A percentile compares a stretch with the other conserved stretches of the same genome.
These are phyloP conservation scores for Curvularia eragrostidis DNA, from an alignment of 2,329 filamentous ascomycete genomes.

Conservation along the genomic window DNA sequence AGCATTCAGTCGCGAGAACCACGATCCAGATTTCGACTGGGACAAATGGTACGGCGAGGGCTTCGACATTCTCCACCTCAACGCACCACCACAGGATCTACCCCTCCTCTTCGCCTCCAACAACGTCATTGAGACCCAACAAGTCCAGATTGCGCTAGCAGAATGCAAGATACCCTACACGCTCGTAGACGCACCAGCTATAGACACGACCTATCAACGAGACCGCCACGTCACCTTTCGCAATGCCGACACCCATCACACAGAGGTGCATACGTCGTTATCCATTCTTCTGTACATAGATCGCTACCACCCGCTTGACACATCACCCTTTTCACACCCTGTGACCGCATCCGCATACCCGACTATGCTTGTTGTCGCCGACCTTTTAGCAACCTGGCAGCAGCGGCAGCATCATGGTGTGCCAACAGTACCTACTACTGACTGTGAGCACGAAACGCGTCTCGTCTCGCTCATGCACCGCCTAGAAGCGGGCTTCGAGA, in stretches of 20 bases:
- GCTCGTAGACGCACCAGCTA: slow-evolving; percentile 24
- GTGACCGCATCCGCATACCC: slow-evolving; percentile 32
- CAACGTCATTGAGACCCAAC: slow-evolving; percentile 38
- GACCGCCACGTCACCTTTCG: slow-evolving; percentile 39
- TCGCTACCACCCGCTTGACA: slow-evolving; percentile 37
- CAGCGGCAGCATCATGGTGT: slow-evolving; percentile 19
- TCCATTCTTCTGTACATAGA: slow-evolving; percentile 47
- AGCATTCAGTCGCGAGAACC: slow-evolving; percentile 88
- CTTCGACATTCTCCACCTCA: slow-evolving; percentile 78
- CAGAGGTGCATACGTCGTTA: slow-evolving; percentile 34
- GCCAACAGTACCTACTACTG: neutral
- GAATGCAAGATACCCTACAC: slow-evolving; percentile 33
- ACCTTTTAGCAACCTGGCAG: slow-evolving; percentile 28
- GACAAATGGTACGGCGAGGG: slow-evolving; percentile 75
- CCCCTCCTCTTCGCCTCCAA: slow-evolving; percentile 51
- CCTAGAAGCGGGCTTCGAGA: slow-evolving; percentile 27
- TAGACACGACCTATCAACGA: slow-evolving; percentile 28
- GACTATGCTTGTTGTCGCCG: slow-evolving; percentile 19
- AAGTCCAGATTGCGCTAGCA: slow-evolving; percentile 43
- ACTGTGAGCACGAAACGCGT: neutral
- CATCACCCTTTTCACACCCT: slow-evolving; percentile 13
- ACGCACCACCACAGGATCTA: slow-evolving; percentile 33
- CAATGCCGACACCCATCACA: slow-evolving; percentile 45
- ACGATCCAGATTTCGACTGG: slow-evolving; percentile 75
- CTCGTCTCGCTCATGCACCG: slow-evolving; percentile 2